These are phyloP conservation scores for Talaromyces liani DNA, from an alignment of 495 filamentous ascomycete species.

Conservation along the genomic window DNA sequence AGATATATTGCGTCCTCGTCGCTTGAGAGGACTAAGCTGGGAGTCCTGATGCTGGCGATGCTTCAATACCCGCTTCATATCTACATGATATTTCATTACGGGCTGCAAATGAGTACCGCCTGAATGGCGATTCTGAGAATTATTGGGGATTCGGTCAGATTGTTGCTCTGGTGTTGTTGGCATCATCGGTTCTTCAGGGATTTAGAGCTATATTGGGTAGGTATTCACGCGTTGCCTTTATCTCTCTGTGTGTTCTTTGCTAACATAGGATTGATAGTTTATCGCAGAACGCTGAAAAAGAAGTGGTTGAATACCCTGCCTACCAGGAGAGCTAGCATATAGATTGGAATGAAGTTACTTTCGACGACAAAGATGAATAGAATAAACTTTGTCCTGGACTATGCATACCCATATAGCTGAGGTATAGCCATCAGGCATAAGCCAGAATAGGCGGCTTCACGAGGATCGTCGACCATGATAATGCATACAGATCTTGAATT, in stretches of 20 bases:
- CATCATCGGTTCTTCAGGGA: conserved; percentile 3
- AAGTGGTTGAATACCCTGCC: not conserved
- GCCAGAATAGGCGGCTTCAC: no score
- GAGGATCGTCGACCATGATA: no score
- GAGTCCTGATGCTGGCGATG: not conserved
- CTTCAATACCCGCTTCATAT: conserved; percentile 3
- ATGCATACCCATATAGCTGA: no score
- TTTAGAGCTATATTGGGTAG: not conserved
- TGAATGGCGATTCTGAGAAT: conserved; percentile 5
- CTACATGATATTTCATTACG: not conserved
- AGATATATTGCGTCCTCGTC: no score
- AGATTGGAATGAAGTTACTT: no score
- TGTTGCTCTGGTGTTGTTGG: conserved; percentile 1
- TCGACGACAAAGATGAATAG: no score
- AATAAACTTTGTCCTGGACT: no score
- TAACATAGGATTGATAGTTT: not conserved
- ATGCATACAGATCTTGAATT: no score
- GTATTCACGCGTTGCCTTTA: not conserved
- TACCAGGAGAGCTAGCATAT: not conserved
- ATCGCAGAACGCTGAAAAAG: not conserved
- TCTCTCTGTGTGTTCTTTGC: not conserved
- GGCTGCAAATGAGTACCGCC: not conserved
- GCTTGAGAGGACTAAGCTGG: not conserved
- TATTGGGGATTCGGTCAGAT: conserved; percentile 9
- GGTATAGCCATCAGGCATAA: no score